Evolutionary conservation across 2,329 filamentous ascomycete genomes (phyloP).

Genomic region (Thielaviopsis punctulata): DNA sequence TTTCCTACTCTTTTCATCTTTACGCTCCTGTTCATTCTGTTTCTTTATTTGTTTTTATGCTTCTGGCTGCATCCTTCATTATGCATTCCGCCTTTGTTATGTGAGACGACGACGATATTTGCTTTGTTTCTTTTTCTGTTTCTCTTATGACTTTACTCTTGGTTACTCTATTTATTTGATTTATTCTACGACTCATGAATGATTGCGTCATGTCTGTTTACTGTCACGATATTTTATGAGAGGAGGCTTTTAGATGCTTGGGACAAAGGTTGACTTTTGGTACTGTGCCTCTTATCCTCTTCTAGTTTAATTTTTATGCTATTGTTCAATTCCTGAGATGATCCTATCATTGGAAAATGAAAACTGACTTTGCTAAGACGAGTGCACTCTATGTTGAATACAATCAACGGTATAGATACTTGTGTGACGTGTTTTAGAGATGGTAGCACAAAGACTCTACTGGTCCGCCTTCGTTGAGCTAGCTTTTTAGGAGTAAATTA

Average conservation of each 20-base stretch:
- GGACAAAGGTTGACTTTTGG: background rate
- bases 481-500: background rate
- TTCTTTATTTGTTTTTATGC: background rate
- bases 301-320: background rate
- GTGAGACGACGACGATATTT: conserved; percentile 11
- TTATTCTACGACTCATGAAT: conserved; percentile 9
- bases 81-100: background rate
- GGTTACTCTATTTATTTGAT: conserved; percentile 5
- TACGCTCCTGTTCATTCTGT: background rate
- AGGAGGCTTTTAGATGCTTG: background rate
- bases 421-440: background rate
- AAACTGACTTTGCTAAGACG: background rate
- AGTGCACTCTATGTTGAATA: background rate
- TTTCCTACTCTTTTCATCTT: background rate
- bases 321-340: background rate
- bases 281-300: background rate
- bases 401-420: background rate
- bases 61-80: conserved; percentile 12
- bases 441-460: background rate
- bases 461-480: background rate
- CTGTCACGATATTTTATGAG: background rate
- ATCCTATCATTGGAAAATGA: background rate
- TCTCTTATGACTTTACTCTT: conserved; percentile 15
- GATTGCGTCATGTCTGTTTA: conserved; percentile 5
- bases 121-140: conserved; percentile 13